phyloP scores from a whole-genome alignment of 225 moss, liverwort and hornwort genomes.

The Pseudisothecium myosuroides region DNA sequence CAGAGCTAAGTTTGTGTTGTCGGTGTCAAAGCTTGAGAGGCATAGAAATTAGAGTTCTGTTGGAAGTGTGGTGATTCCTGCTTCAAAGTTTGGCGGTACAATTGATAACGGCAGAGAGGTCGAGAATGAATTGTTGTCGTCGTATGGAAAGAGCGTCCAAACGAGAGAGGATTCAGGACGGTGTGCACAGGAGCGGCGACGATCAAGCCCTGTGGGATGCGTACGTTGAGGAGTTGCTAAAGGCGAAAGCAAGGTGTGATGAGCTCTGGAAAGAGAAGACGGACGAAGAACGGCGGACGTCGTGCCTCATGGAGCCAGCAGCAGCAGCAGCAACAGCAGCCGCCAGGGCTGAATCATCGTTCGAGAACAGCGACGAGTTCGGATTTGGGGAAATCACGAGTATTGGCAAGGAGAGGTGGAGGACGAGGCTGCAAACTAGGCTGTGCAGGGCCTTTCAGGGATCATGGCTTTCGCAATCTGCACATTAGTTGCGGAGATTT shows the following conservation, averaged over 20 bases:
- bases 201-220: slow-evolving; percentile 3
- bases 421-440: background rate
- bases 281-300: background rate
- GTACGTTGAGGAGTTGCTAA: background rate
- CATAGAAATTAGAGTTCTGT: background rate
- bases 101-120: background rate
- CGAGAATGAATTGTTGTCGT: background rate
- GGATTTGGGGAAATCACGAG: background rate
- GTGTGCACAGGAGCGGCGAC: background rate
- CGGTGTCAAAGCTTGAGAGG: background rate
- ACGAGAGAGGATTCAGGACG: background rate
- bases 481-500: background rate
- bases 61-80: background rate
- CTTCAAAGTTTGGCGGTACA: background rate
- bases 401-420: background rate
- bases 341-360: background rate
- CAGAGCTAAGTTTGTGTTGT: background rate
- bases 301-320: background rate
- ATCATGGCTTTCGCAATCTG: background rate
- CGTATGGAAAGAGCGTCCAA: background rate
- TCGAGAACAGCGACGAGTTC: background rate
- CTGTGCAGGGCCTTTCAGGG: background rate
- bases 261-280: background rate
- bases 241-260: background rate
- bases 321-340: background rate